These are phyloP conservation scores for Lodderomyces elongisporus DNA, from an alignment of 1,139 yeast species.

Conservation along the genomic window DNA sequence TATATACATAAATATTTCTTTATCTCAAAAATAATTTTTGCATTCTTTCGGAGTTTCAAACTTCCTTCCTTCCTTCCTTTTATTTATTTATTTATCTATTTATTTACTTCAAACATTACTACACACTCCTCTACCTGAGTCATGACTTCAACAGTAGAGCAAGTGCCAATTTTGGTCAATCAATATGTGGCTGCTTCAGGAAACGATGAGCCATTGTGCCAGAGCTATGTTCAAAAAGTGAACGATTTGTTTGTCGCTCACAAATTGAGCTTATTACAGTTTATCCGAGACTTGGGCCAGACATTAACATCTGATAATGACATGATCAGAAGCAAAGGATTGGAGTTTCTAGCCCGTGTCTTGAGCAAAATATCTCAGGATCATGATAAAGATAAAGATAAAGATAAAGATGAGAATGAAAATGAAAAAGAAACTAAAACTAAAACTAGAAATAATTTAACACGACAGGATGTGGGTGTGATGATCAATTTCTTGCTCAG, in stretches of 20 bases:
- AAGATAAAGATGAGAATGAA: too few species aligned
- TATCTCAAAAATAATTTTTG: too few species aligned
- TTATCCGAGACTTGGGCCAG: conserved; percentile 35
- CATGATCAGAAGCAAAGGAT: conserved; percentile 45
- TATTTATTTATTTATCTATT: too few species aligned
- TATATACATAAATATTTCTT: too few species aligned
- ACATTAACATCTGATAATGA: conserved; percentile 67
- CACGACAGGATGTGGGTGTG: conserved; percentile 63
- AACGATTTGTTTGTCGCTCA: conserved; percentile 19
- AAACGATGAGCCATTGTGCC: conserved; percentile 20
- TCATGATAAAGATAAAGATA: conserved; percentile 27
- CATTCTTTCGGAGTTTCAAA: too few species aligned
- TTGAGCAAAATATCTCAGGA: too few species aligned
- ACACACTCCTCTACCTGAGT: too few species aligned
- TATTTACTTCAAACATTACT: too few species aligned
- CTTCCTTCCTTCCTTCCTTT: too few species aligned
- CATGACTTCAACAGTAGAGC: conserved; percentile 8
- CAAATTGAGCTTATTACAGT: conserved; percentile 27
- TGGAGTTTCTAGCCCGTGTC: conserved; percentile 54
- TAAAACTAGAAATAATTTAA: conserved; percentile 29
- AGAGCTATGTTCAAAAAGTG: conserved; percentile 20
- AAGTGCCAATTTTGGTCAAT: conserved; percentile 28
- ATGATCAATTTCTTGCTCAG: conserved; percentile 59
- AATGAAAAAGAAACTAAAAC: too few species aligned
- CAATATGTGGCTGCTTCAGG: conserved; percentile 34